Percentiles rank a stretch among this genome's conserved stretches.
Conservation (phyloP, 768 basidiomycete species). For the Gymnopilus dilepis region DNA sequence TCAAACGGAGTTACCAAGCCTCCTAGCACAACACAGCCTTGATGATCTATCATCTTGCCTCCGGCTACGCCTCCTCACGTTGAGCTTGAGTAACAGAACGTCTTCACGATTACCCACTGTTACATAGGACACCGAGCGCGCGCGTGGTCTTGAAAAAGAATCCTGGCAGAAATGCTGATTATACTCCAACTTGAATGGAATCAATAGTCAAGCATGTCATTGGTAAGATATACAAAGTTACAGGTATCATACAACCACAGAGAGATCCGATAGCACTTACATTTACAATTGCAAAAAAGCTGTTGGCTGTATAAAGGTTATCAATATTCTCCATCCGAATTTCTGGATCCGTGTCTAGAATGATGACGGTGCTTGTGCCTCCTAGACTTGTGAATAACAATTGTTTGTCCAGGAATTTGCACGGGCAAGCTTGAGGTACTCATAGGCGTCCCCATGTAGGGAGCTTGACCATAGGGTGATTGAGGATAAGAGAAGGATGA, state of each 20-base stretch:
- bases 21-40: constrained; percentile 17
- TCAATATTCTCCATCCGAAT: constrained; percentile 18
- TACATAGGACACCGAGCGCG: too few relatives aligned
- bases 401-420: constrained; percentile 34
- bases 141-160: too few relatives aligned
- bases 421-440: constrained; percentile 22
- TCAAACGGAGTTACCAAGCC: constrained; percentile 20
- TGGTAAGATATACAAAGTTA: neutral
- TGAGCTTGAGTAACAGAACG: too few relatives aligned
- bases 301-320: neutral
- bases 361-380: constrained; percentile 37
- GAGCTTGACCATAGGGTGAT: constrained; percentile 35
- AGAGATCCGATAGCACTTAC: neutral
- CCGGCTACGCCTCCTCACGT: too few relatives aligned
- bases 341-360: constrained; percentile 20
- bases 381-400: constrained; percentile 35
- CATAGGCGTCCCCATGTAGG: constrained; percentile 28
- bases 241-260: neutral
- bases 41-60: neutral
- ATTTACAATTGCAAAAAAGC: neutral
- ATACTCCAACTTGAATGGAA: neutral
- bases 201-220: neutral
- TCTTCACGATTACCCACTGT: too few relatives aligned
- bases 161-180: too few relatives aligned
- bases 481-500: constrained; percentile 42